Evolutionary conservation across 2,329 filamentous ascomycete genomes (phyloP).

Genomic region (Colletotrichum liaoningense): DNA sequence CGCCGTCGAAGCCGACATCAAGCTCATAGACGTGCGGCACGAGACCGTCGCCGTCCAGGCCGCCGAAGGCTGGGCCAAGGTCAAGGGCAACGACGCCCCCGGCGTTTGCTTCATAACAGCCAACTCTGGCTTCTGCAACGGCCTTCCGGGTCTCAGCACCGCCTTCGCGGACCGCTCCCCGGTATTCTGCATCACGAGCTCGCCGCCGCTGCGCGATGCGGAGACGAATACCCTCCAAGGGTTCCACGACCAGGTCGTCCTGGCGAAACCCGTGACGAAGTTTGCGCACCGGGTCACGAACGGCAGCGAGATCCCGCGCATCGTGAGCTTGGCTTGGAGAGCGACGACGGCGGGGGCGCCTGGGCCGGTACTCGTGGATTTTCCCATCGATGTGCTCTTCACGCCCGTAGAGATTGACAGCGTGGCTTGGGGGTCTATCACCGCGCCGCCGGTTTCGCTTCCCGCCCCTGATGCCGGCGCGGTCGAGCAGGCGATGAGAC

Average conservation of each 20-base stretch:
- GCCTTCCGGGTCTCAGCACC: constrained; percentile 9
- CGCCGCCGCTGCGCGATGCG: constrained; percentile 11
- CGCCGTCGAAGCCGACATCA: constrained; percentile 25
- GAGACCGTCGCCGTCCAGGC: constrained; percentile 25
- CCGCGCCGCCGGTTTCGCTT: not conserved
- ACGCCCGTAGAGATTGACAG: not conserved
- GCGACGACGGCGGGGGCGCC: constrained; percentile 17
- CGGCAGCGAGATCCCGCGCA: constrained; percentile 10
- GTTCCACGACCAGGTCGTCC: constrained; percentile 21
- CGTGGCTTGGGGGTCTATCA: constrained; percentile 10
- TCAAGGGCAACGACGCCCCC: constrained; percentile 8
- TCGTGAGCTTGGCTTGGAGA: constrained; percentile 21
- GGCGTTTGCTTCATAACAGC: constrained; percentile 23
- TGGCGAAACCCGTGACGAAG: constrained; percentile 19
- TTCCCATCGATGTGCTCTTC: constrained; percentile 18
- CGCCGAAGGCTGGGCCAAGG: constrained; percentile 24
- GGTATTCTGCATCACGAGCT: constrained; percentile 23
- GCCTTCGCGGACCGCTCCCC: constrained; percentile 21
- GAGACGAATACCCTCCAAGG: constrained; percentile 23
- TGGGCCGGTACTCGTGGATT: constrained; percentile 20
- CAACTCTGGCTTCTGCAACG: constrained; percentile 24
- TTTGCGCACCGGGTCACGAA: constrained; percentile 9
- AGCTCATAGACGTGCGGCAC: constrained; percentile 21
- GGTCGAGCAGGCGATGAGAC: not conserved
- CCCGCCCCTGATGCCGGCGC: not conserved